Conservation (phyloP, 108 stramenopile genomes). For the Schizochytrium sp. region DNA sequence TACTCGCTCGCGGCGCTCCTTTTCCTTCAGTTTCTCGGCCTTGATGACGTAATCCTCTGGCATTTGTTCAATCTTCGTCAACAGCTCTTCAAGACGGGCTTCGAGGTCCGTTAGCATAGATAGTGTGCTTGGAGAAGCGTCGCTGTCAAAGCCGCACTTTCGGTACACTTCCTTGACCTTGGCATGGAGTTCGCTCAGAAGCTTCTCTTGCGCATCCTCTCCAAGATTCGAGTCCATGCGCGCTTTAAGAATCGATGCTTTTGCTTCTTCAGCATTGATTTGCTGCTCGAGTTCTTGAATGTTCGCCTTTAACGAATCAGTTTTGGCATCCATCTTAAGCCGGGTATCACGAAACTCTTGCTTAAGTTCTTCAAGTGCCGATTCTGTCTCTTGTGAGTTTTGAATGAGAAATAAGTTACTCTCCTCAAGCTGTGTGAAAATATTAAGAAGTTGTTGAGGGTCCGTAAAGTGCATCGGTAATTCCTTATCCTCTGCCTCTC, state of each 20-base stretch:
- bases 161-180: constrained; percentile 76
- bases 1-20: constrained; percentile 75
- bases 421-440: constrained; percentile 77
- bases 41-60: constrained; percentile 77
- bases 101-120: constrained; percentile 78
- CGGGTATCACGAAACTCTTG: constrained; percentile 70
- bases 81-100: constrained; percentile 73
- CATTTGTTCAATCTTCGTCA: constrained; percentile 72
- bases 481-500: constrained; percentile 77
- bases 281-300: constrained; percentile 65
- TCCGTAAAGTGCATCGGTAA: constrained; percentile 80
- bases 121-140: constrained; percentile 73
- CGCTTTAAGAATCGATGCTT: constrained; percentile 68
- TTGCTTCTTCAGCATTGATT: constrained; percentile 72
- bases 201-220: constrained; percentile 72
- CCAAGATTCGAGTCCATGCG: constrained; percentile 68
- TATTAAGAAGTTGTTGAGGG: constrained; percentile 78
- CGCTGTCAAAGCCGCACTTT: constrained; percentile 74
- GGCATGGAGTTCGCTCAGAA: constrained; percentile 71
- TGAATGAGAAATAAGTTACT: constrained; percentile 81
- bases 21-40: constrained; percentile 79
- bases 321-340: constrained; percentile 72
- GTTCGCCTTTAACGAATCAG: constrained; percentile 62
- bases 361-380: constrained; percentile 79
- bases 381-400: constrained; percentile 80